A percentile compares a stretch with the other conserved stretches of the same genome.
Conservation (phyloP, 2,329 filamentous ascomycete genomes). For the Apiospora hydei region DNA sequence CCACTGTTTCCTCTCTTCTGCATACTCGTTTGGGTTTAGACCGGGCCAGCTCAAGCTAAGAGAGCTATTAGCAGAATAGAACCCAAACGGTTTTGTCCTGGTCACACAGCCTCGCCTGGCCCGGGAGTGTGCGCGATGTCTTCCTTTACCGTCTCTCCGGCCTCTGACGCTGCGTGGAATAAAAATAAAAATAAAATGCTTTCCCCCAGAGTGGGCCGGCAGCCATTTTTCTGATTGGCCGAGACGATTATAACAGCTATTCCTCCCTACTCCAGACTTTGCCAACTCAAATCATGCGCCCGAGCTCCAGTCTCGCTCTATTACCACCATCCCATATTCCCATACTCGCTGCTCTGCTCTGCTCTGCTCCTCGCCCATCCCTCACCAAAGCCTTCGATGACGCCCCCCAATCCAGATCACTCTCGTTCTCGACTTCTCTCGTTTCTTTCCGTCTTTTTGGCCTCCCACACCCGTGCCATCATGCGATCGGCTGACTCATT, state of each 20-base stretch:
- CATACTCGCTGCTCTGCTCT: conserved; percentile 25
- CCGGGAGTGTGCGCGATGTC: background rate
- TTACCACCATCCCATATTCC: conserved; percentile 19
- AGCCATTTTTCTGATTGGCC: conserved; percentile 52
- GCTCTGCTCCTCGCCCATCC: conserved; percentile 20
- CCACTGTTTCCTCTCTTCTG: conserved; percentile 3
- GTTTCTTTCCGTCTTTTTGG: conserved; percentile 34
- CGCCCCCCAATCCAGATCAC: conserved; percentile 26
- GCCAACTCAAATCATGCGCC: conserved; percentile 29
- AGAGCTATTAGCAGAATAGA: background rate
- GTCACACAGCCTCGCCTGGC: conserved; percentile 17
- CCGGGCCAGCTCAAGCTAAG: background rate
- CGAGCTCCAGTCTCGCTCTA: conserved; percentile 14
- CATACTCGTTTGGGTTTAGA: conserved; percentile 11
- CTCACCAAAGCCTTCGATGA: conserved; percentile 28
- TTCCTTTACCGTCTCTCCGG: conserved; percentile 5
- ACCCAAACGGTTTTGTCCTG: conserved; percentile 17
- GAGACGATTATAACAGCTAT: conserved; percentile 36
- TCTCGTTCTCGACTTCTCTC: conserved; percentile 38
- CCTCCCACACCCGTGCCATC: conserved; percentile 37
- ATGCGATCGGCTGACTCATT: conserved; percentile 39
- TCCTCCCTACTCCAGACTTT: conserved; percentile 30
- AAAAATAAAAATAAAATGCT: conserved; percentile 39
- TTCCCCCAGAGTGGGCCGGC: conserved; percentile 32
- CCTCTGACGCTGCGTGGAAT: conserved; percentile 26